Base-by-base conservation (phyloP, 805 yeast genomes). In the Kurtzmaniella cleridarum region DNA sequence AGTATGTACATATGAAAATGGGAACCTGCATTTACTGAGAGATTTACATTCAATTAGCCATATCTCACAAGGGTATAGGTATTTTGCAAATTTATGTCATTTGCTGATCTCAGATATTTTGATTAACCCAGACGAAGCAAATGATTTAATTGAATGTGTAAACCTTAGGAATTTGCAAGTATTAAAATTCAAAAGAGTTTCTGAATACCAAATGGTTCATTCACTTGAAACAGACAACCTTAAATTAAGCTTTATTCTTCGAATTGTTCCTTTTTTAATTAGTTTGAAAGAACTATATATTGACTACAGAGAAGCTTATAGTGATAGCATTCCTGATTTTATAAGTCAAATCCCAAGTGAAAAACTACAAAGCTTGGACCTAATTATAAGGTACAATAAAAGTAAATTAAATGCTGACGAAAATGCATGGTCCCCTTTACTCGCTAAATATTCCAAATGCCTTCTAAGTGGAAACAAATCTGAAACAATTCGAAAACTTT, bases 241-340 rank as follows among this genome's bases (percentile, higher is more conserved):
- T 17, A 39, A 53, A 2, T 40, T 39, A n/a, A 55, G 60, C 9
- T 61, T 66, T 35, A 45, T 64, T 32, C 36, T 37, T 5, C 34
- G 39, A 10, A 39, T 67, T 2, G 57, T 57, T 1, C 55, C 57
- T 2, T 35, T 48, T 27, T 49, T 69, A 17, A 41, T 16, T 1
- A 49, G 40, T 8, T 42, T 71, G 28, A 51, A 45, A 18, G 50
- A 50, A 12, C 43, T 72, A 18, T 49, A 51, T 12, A 45, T 74
- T 3, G 77, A 74, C 41, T 64, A 56, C 44, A 54, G 70, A 35
- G 76, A 73, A 45, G 57, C 65, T 12, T 35, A 55, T 12, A 46
- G 57, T n/a, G 77, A 72, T 47, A 57, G 67, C 1, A 66, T 69
- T 0, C 68, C 68, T 1, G 46, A 42, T 1, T 69, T 72, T 44